Base-by-base conservation (phyloP, 768 basidiomycete species). In the Boletus subparvulus region DNA sequence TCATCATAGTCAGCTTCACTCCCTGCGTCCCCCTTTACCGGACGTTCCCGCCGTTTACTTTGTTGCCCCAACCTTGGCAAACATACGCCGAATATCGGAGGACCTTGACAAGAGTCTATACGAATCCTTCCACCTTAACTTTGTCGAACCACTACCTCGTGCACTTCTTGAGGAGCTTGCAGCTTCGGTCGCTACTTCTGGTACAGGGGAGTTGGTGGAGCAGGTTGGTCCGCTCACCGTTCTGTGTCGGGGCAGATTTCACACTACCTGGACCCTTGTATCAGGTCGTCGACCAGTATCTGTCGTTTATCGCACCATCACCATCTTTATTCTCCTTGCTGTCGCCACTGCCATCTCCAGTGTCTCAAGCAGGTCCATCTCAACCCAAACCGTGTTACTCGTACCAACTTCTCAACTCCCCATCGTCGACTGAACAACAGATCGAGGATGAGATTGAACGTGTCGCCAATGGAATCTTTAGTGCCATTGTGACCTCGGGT, bases 21-120 rank as follows among this genome's bases (percentile, higher is more conserved):
- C 94, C 0, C 75, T 84, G 36, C 83, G 97, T 55, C 97, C 97
- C 28, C 83, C 94, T 6, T 77, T 99, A 40, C 83, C 92, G 12
- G 97, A 99, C 70, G 97, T 99, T 2, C 97, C 97, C 17, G 94
- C 97, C 2, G 83, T 98, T 32, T 99, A 99, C 77, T 97, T 99
- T 69, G 90, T 98, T 49, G 83, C 94, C 0, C 96, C 97, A 0
- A 96, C 93, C 2, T 77, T 91, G 13, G 75, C 78, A 52, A 99
- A 98, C 69, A 82, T 98, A 63, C 80, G 82, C 56, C 83, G 96
- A 58, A 96, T 99, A 79, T 89, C 93, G 16, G 88, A 96, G 70
- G 97, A 99, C 74, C 82, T 98, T 37, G 85, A 87, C 70, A 92
- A 93, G 67, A 79, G 80, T 28, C 80, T 98, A 44, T 99, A 99